A percentile compares a stretch with the other conserved stretches of the same genome.
These are phyloP conservation scores for Bruguiera sexangula DNA, from an alignment of 345 rosid species.

Conservation along the genomic window DNA sequence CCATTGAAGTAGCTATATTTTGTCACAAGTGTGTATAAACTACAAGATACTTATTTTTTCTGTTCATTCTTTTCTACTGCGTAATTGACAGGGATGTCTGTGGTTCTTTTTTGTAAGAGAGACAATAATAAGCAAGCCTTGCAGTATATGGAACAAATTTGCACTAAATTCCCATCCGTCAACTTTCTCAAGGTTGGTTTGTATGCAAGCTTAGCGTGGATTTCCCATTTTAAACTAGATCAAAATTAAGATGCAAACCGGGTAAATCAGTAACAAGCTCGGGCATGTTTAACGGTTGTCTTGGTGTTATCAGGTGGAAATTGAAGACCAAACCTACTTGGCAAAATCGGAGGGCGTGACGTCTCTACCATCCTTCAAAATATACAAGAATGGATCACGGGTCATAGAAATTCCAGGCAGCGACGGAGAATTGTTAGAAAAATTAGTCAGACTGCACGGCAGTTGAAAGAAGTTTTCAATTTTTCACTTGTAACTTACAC, in stretches of 20 bases:
- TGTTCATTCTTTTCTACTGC: neutral
- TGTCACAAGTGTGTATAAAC: too few relatives aligned
- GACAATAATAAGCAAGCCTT: conserved; percentile 33
- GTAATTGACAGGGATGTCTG: conserved; percentile 40
- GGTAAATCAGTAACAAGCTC: neutral
- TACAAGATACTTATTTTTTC: too few relatives aligned
- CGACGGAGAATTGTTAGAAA: conserved; percentile 34
- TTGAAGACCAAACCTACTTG: conserved; percentile 43
- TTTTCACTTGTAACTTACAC: too few relatives aligned
- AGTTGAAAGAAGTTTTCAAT: neutral
- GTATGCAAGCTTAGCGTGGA: neutral
- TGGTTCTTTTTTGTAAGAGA: conserved; percentile 44
- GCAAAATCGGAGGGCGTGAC: conserved; percentile 43
- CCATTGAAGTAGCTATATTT: too few relatives aligned
- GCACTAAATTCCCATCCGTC: conserved; percentile 55
- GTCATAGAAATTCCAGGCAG: conserved; percentile 44
- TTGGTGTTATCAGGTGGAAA: conserved; percentile 37
- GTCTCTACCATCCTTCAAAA: conserved; percentile 43
- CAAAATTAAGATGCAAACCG: neutral
- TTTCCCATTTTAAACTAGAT: neutral
- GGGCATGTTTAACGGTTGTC: neutral
- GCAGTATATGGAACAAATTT: conserved; percentile 42
- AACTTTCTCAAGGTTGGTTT: conserved; percentile 47
- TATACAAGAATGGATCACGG: conserved; percentile 49
- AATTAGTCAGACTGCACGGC: conserved; percentile 40